A percentile compares a stretch with the other conserved stretches of the same genome.
phyloP scores from a whole-genome alignment of 805 yeast genomes.

The Teunomyces cretensis region DNA sequence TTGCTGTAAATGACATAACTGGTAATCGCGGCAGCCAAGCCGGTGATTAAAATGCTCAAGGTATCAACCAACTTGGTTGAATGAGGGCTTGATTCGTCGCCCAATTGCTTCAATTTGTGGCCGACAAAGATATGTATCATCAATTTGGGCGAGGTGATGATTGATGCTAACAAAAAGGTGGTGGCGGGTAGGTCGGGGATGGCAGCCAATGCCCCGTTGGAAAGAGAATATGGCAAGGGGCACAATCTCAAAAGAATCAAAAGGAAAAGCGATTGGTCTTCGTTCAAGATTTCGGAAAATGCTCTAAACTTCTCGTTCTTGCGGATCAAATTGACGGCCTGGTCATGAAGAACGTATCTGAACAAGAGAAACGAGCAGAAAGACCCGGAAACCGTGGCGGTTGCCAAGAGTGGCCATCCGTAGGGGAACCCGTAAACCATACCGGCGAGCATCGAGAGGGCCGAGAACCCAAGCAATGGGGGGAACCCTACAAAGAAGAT shows the following conservation, averaged over 20 bases:
- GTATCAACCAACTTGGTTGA: conserved; percentile 60
- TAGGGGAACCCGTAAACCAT: conserved; percentile 76
- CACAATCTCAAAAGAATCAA: conserved; percentile 76
- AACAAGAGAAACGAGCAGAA: conserved; percentile 69
- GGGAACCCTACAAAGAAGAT: conserved; percentile 80
- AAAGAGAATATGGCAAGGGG: conserved; percentile 89
- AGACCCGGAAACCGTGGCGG: conserved; percentile 73
- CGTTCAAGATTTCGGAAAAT: conserved; percentile 69
- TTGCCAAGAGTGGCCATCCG: conserved; percentile 78
- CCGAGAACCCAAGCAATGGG: conserved; percentile 81
- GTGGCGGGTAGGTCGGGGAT: conserved; percentile 68
- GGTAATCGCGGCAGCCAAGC: conserved; percentile 52
- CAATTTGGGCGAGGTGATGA: conserved; percentile 78
- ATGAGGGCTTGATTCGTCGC: conserved; percentile 50
- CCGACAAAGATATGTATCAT: conserved; percentile 79
- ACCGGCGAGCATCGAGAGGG: conserved; percentile 67
- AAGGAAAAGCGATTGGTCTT: conserved; percentile 61
- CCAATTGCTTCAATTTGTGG: conserved; percentile 65
- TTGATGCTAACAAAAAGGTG: conserved; percentile 69
- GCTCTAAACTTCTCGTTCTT: conserved; percentile 69
- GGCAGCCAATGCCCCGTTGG: conserved; percentile 90
- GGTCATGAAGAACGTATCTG: conserved; percentile 53
- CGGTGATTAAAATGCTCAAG: conserved; percentile 58
- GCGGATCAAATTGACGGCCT: conserved; percentile 61
- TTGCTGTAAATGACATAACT: conserved; percentile 67